Percentiles rank a stretch among this genome's conserved stretches.
These are phyloP conservation scores for Ilyonectria sp. DNA, from an alignment of 2,329 filamentous ascomycete genomes.

Conservation along the genomic window DNA sequence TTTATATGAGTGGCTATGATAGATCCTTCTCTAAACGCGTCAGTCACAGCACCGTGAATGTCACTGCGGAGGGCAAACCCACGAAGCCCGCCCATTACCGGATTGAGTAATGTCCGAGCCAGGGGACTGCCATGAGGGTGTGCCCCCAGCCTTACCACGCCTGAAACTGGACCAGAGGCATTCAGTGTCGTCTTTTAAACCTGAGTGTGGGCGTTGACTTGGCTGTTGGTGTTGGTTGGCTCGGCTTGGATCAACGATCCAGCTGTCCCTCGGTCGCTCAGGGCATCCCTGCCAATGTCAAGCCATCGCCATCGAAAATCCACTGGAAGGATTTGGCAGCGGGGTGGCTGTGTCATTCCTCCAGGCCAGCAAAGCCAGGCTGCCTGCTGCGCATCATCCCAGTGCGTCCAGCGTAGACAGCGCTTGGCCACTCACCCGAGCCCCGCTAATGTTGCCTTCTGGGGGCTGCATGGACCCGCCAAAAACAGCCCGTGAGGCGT, in stretches of 20 bases:
- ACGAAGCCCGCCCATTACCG: conserved; percentile 10
- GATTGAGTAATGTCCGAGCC: conserved; percentile 24
- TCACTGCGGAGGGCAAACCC: background rate
- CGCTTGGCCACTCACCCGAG: background rate
- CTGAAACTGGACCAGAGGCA: conserved; percentile 1
- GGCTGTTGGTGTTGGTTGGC: background rate
- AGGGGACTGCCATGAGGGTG: background rate
- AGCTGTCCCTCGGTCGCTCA: background rate
- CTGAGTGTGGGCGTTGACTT: background rate
- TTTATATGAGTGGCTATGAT: background rate
- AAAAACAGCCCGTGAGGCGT: background rate
- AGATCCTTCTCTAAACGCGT: too few species aligned
- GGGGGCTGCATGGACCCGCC: background rate
- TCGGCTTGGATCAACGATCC: background rate
- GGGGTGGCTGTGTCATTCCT: background rate
- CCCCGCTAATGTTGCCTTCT: background rate
- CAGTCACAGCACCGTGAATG: background rate
- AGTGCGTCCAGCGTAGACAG: too few species aligned
- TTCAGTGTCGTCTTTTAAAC: background rate
- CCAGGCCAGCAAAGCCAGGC: background rate
- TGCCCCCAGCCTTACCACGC: background rate
- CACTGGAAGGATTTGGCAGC: background rate
- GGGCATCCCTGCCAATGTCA: background rate
- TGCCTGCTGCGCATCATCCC: background rate
- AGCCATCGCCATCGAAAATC: background rate